Conservation (phyloP, 495 filamentous ascomycete species). For the Trichoderma asperelloides region DNA sequence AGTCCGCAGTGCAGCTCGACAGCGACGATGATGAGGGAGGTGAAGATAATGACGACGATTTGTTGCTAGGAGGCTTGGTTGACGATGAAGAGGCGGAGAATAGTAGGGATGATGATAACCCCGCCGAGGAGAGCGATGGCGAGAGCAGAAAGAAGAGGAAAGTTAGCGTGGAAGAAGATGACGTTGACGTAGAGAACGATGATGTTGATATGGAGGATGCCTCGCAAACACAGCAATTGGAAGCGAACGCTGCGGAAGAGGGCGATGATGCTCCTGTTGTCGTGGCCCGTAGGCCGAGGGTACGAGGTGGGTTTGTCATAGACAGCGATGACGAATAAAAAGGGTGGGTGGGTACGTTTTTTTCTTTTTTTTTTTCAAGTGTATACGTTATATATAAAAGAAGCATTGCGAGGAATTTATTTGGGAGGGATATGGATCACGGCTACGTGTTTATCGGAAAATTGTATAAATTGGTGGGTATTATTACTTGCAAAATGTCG, state of each 20-base stretch:
- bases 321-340: conserved; percentile 39
- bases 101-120: conserved; percentile 15
- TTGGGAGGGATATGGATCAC: not conserved
- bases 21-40: conserved; percentile 16
- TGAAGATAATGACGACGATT: conserved; percentile 24
- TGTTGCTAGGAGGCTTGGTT: conserved; percentile 10
- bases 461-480: not conserved
- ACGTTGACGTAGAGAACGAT: conserved; percentile 2
- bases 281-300: conserved; percentile 18
- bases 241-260: conserved; percentile 11
- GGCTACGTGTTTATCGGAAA: not conserved
- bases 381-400: not conserved
- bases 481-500: not conserved
- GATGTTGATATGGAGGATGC: conserved; percentile 14
- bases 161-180: not conserved
- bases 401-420: not conserved
- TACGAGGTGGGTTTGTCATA: conserved; percentile 37
- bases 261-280: conserved; percentile 23
- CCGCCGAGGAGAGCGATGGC: conserved; percentile 15
- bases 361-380: not conserved
- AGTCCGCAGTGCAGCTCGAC: conserved; percentile 15
- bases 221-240: not conserved
- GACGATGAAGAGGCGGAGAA: conserved; percentile 14
- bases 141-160: conserved; percentile 12
- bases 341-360: not conserved